Conservation (phyloP, 129 eudicot genomes). For the Saposhnikovia divaricata region DNA sequence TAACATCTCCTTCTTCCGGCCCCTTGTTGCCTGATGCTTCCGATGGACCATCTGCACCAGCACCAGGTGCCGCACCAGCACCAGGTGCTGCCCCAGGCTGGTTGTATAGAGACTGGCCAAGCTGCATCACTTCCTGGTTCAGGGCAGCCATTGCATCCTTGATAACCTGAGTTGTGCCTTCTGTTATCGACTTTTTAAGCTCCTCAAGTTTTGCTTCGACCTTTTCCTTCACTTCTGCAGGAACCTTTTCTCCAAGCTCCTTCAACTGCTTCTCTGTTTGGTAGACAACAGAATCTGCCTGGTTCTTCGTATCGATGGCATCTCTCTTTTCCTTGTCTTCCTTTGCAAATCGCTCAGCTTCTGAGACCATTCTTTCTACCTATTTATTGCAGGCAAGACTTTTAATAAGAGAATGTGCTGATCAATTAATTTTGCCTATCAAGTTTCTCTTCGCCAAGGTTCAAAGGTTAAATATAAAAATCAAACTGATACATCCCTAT, state of each 20-base stretch:
- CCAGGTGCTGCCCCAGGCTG: constrained; percentile 59
- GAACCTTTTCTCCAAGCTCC: constrained; percentile 94
- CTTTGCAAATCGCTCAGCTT: constrained; percentile 86
- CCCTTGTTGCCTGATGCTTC: constrained; percentile 49
- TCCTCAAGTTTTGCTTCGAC: constrained; percentile 77
- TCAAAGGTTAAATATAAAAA: neutral
- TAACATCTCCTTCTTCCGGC: constrained; percentile 94
- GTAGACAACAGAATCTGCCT: constrained; percentile 92
- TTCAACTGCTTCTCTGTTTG: constrained; percentile 96
- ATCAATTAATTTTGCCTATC: neutral
- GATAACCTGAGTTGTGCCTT: constrained; percentile 74
- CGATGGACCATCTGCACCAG: constrained; percentile 24
- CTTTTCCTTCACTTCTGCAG: constrained; percentile 68
- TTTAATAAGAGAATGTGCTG: neutral
- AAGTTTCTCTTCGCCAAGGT: neutral
- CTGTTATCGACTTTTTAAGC: constrained; percentile 75
- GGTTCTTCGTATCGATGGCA: constrained; percentile 95
- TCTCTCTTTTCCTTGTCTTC: constrained; percentile 98
- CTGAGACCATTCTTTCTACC: constrained; percentile 91
- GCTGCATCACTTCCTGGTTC: constrained; percentile 97
- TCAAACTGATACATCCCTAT: too few relatives aligned
- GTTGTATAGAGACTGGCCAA: constrained; percentile 89
- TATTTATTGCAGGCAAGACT: constrained; percentile 7
- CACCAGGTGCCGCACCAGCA: constrained; percentile 47
- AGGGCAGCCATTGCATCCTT: constrained; percentile 97